Evolutionary conservation across 495 filamentous ascomycete genomes (phyloP).

Genomic region (Massariosphaeria phaeospora): DNA sequence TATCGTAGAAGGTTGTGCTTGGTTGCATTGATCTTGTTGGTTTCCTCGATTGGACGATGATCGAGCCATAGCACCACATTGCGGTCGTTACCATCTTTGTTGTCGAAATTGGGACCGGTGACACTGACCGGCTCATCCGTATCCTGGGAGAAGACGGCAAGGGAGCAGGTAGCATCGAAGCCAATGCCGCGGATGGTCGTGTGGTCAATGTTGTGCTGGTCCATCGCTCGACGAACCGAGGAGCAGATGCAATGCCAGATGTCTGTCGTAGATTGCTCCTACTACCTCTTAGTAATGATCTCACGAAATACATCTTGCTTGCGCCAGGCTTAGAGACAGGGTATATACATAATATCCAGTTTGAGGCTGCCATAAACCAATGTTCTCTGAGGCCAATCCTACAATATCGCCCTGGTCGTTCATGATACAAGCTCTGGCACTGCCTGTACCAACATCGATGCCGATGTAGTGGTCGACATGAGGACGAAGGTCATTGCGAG

Average conservation of each 20-base stretch:
- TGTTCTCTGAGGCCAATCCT: constrained; percentile 82
- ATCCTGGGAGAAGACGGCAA: constrained; percentile 81
- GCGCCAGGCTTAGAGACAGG: too few species aligned
- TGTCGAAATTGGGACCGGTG: constrained; percentile 77
- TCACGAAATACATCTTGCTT: too few species aligned
- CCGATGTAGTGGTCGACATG: constrained; percentile 73
- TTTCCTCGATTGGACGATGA: constrained; percentile 84
- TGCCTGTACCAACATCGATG: constrained; percentile 94
- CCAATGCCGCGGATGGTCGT: constrained; percentile 76
- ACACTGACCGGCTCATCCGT: constrained; percentile 87
- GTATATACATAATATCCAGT: constrained; percentile 71
- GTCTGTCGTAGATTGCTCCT: constrained; percentile 97
- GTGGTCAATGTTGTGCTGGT: constrained; percentile 70
- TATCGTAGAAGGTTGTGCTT: constrained; percentile 90
- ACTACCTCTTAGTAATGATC: constrained; percentile 21
- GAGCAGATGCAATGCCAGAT: constrained; percentile 89
- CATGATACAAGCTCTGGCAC: constrained; percentile 90
- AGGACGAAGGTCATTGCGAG: constrained; percentile 52
- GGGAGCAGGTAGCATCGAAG: constrained; percentile 95
- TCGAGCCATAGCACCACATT: constrained; percentile 93
- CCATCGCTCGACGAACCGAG: constrained; percentile 71
- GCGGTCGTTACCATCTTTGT: constrained; percentile 64
- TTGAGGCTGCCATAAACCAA: constrained; percentile 90
- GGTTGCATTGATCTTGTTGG: constrained; percentile 84
- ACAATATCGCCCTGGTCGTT: constrained; percentile 87